These are phyloP conservation scores for Penicillium pancosmium DNA, from an alignment of 495 filamentous ascomycete genomes.

Conservation along the genomic window DNA sequence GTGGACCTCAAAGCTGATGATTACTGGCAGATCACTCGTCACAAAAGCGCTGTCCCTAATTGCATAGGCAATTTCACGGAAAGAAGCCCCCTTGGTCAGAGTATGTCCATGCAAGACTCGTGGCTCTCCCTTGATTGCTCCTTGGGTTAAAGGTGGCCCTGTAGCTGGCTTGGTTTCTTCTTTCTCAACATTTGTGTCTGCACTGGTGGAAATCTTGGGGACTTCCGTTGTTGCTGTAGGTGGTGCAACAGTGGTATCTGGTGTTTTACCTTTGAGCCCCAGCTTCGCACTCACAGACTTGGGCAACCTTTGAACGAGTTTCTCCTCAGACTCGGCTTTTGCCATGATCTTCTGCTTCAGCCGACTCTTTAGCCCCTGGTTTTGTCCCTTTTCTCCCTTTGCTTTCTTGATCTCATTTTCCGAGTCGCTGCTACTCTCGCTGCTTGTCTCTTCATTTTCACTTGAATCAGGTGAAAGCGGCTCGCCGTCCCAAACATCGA, in stretches of 20 bases:
- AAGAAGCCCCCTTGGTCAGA: conserved; percentile 81
- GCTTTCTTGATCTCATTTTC: conserved; percentile 17
- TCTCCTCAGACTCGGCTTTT: conserved; percentile 16
- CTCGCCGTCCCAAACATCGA: conserved; percentile 94
- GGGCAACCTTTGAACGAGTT: conserved; percentile 17
- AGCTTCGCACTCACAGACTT: conserved; percentile 29
- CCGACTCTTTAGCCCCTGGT: conserved; percentile 26
- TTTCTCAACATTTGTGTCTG: background rate
- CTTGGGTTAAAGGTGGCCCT: conserved; percentile 4
- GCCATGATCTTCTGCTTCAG: conserved; percentile 11
- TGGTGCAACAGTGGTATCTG: background rate
- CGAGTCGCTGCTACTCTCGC: conserved; percentile 29
- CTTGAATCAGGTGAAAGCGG: conserved; percentile 32
- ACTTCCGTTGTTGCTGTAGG: background rate
- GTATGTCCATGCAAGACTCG: conserved; percentile 88
- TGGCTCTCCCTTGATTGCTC: conserved; percentile 60
- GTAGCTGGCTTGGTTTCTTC: background rate
- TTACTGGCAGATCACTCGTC: conserved; percentile 73
- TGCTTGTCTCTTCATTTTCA: conserved; percentile 27
- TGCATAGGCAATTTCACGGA: conserved; percentile 78
- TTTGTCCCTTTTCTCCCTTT: background rate
- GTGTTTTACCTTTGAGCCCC: background rate
- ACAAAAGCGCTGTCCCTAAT: conserved; percentile 81
- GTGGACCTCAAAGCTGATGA: conserved; percentile 90
- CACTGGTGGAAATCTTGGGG: background rate